A percentile compares a stretch with the other conserved stretches of the same genome.
Evolutionary conservation across 768 basidiomycete genomes (phyloP).

Genomic region (Tylopilus plumbeoviolaceoides): DNA sequence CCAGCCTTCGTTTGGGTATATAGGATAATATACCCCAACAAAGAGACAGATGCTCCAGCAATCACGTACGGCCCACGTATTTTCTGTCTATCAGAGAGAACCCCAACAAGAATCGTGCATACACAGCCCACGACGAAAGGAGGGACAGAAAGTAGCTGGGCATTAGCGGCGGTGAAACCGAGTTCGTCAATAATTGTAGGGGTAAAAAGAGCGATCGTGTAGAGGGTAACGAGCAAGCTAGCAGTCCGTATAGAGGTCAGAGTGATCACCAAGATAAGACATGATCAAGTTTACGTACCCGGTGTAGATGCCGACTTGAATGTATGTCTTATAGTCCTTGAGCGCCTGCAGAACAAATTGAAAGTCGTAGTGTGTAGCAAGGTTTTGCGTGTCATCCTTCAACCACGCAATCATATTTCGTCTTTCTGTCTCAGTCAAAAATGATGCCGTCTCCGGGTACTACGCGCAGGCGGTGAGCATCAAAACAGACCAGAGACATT

Average conservation of each 20-base stretch:
- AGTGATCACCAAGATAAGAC: neutral
- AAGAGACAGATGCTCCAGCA: neutral
- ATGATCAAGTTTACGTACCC: conserved; percentile 28
- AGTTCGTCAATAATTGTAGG: conserved; percentile 48
- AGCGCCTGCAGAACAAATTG: conserved; percentile 49
- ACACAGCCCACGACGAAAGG: conserved; percentile 46
- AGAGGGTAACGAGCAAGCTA: conserved; percentile 42
- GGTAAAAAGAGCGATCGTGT: conserved; percentile 44
- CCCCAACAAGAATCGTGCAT: conserved; percentile 41
- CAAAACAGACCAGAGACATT: neutral
- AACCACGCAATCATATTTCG: conserved; percentile 32
- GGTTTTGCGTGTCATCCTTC: conserved; percentile 42
- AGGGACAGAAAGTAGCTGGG: conserved; percentile 47
- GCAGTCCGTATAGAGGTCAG: conserved; percentile 2
- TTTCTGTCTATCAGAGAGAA: conserved; percentile 1
- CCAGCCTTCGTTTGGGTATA: neutral
- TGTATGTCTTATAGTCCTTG: conserved; percentile 39
- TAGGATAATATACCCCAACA: conserved; percentile 3
- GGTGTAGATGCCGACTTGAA: conserved; percentile 35
- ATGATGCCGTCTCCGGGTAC: conserved; percentile 57
- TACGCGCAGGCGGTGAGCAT: conserved; percentile 14
- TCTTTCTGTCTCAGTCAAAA: conserved; percentile 45
- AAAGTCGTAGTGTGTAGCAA: conserved; percentile 41
- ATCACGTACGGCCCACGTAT: conserved; percentile 4
- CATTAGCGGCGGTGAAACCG: conserved; percentile 47